phyloP scores from a whole-genome alignment of 176 grass and related monocot species.

The Bothriochloa decipiens region DNA sequence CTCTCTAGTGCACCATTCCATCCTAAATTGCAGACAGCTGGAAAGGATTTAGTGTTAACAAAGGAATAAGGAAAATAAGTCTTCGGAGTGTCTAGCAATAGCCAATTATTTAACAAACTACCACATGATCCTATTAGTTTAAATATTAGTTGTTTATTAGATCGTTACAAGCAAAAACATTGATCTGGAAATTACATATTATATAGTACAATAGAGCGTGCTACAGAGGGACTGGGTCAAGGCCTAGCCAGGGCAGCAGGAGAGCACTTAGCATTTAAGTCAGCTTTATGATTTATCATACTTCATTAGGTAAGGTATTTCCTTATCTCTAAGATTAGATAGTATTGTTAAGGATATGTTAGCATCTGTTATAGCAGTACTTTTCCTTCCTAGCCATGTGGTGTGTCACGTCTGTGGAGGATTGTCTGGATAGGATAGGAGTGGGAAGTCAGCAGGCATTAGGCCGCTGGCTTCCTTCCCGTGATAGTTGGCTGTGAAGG shows the following conservation, averaged over 20 bases:
- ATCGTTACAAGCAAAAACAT: neutral
- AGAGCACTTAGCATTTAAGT: neutral
- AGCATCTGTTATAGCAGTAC: neutral
- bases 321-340: neutral
- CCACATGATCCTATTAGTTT: neutral
- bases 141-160: neutral
- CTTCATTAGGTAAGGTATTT: neutral
- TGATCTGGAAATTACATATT: slow-evolving; percentile 2
- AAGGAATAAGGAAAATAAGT: neutral
- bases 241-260: neutral
- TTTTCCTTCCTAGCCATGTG: neutral
- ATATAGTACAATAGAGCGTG: neutral
- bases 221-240: neutral
- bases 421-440: no score
- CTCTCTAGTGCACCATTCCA: neutral
- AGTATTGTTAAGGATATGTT: neutral
- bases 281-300: neutral
- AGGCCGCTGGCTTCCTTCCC: no score
- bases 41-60: slow-evolving; percentile 5
- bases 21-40: slow-evolving; percentile 6
- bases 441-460: no score
- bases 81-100: neutral
- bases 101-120: neutral
- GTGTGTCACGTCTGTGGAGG: neutral
- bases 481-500: no score